Base-by-base conservation (phyloP, 1,284 basidiomycete species). In the Puccinia horiana region DNA sequence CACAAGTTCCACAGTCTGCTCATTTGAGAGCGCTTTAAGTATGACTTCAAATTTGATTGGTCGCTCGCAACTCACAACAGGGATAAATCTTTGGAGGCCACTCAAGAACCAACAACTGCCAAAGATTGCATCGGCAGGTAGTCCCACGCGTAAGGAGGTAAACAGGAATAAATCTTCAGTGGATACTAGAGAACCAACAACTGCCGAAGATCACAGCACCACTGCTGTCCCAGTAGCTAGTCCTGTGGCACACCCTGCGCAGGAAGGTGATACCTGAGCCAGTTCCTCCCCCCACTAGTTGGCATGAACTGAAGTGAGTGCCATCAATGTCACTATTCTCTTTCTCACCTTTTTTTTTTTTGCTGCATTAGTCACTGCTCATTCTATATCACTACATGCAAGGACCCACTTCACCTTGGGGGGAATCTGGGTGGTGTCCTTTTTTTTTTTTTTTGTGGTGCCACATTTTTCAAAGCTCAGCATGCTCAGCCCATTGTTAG, bases 31-130 rank as follows among this genome's bases (percentile, higher is more conserved):
- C 63, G 80, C 54, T 76, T 74, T 35, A 29, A 61, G 61, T 58
- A 83, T 40, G 83, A 83, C 49, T 72, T 49, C 52, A 47, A 82
- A 14, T 83, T 70, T 69, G 83, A 83, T 58, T 83, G 83, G 83
- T 63, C 76, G 11, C 35, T 74, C 16, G 26, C 37, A 70, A 49
- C 42, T 18, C 44, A 26, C 47, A 40, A 42, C 37, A 23, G 20
- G 12, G 69, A 37, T 16, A 42, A 70, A 4, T 49, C 40, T 9
- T 70, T 42, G 1, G 42, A 20, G 5, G 42, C 69, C 16, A 70
- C 42, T 29, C 14, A 42, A 70, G 69, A 69, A 35, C 42, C n/a
- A 18, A 35, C 49, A 18, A 42, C 69, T 8, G 47, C 69, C 16
- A 70, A 70, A 35, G 69, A 70, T 42, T 20, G 69, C 69, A 8